Evolutionary conservation across 2,329 filamentous ascomycete genomes (phyloP), one percentile per base, ranked within the genome.

Genomic region (Knufia petricola): DNA sequence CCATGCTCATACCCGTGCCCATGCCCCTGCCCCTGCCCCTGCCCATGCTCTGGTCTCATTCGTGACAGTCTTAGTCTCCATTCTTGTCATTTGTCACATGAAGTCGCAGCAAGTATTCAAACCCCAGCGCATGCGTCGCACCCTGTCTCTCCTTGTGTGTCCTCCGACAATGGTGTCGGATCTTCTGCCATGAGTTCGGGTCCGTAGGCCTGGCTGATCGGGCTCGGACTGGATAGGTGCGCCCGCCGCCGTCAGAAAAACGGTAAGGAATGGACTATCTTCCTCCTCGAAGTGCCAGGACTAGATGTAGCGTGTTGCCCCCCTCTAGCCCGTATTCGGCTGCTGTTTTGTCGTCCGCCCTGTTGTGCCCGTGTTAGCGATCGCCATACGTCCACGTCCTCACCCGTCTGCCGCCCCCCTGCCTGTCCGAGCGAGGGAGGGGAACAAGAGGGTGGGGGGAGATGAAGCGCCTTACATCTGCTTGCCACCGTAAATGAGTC

Each of bases 401-500:
- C 28, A 13, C 30, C 39, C 48, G 21, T 28, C 17, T 21, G 15
- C 12, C 19, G n/a, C n/a, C n/a, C n/a, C n/a, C n/a, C n/a, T n/a
- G n/a, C n/a, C n/a, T n/a, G n/a, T n/a, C n/a, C n/a, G n/a, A n/a
- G n/a, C n/a, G n/a, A n/a, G n/a, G n/a, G n/a, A n/a, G n/a, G n/a
- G n/a, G n/a, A n/a, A n/a, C n/a, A n/a, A n/a, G n/a, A n/a, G n/a
- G n/a, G n/a, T n/a, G n/a, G n/a, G n/a, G n/a, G n/a, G n/a, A n/a
- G n/a, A n/a, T n/a, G n/a, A n/a, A n/a, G 31, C 21, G 40, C 66
- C 74, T 53, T 71, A 95, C 92, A 98, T 95, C 68, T 98, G 92
- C 75, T 98, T 98, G 62, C 92, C 92, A 47, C 90, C 88, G 64
- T 84, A 95, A 63, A 98, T 98, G 57, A 98, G 74, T 51, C 92